phyloP scores from a whole-genome alignment of 116 monocot genomes.

The Zostera marina region DNA sequence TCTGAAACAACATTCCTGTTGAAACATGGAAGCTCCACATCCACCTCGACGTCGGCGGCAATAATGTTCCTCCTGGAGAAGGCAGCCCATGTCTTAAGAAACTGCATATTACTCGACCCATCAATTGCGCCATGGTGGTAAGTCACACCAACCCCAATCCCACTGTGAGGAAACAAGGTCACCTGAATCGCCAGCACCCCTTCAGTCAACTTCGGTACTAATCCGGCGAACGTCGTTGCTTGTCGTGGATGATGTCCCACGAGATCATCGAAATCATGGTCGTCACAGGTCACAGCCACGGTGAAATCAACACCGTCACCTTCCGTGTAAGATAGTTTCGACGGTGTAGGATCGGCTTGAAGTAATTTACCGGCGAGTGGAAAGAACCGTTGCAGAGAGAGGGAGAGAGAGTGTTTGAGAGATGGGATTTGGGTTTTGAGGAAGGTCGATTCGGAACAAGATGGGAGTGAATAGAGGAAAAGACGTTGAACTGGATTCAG shows the following conservation, averaged over 20 bases:
- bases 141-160: slow-evolving; percentile 26
- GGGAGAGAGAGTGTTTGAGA: slow-evolving; percentile 37
- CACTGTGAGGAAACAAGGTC: slow-evolving; percentile 23
- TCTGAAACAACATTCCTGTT: slow-evolving; percentile 19
- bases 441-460: slow-evolving; percentile 6
- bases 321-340: slow-evolving; percentile 9
- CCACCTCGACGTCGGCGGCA: no score
- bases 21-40: slow-evolving; percentile 1
- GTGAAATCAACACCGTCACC: slow-evolving; percentile 21
- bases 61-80: neutral
- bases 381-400: slow-evolving; percentile 35
- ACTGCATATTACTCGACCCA: slow-evolving; percentile 25
- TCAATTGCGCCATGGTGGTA: slow-evolving; percentile 36
- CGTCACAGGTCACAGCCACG: slow-evolving; percentile 13
- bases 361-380: slow-evolving; percentile 27
- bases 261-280: slow-evolving; percentile 17
- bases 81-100: slow-evolving; percentile 36
- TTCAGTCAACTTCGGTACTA: slow-evolving; percentile 7
- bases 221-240: slow-evolving; percentile 9
- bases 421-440: slow-evolving; percentile 19
- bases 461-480: slow-evolving; percentile 32
- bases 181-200: slow-evolving; percentile 22
- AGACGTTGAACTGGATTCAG: slow-evolving; percentile 38
- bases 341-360: neutral
- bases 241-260: slow-evolving; percentile 16